Evolutionary conservation across 495 filamentous ascomycete genomes (phyloP), one percentile per base, ranked within the genome.

Genomic region (Penicillium diatomitis): DNA sequence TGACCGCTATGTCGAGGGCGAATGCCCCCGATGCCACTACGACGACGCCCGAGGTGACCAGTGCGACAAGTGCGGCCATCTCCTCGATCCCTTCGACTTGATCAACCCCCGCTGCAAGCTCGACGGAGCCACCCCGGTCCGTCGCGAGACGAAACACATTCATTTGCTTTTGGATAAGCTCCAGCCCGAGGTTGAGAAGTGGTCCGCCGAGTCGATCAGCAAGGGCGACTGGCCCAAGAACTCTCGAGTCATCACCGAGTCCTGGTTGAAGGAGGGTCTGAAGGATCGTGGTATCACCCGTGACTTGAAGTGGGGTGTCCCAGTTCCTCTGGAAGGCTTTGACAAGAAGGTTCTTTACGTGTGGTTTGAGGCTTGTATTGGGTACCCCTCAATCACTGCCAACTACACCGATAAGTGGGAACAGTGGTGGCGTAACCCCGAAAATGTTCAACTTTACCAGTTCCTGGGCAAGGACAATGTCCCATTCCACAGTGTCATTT

Each of bases 381-480:
- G 92, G 7, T 98, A 98, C 62, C 81, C 87, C 4, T 95, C 89
- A 0, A 98, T 98, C 54, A 97, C 92, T 5, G 88, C 87, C 47
- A 90, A 84, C 54, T 96, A 92, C 65, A 96, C 90, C 4, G 75
- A 86, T 29, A 62, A 95, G 44, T 98, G 92, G 92, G 83, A 95
- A 71, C 72, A 83, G 48, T 98, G 92, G 92, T 98, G 92, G 92
- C 82, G 83, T 54, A 83, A 95, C 65, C 87, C 88, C 5, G 82
- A 91, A 27, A 73, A 95, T 36, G 91, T 96, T 33, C 79, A 84
- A 60, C 80, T 98, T 4, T 96, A 92, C 65, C 92, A 98, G 66
- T 97, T 97, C 77, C 84, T 97, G 81, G 91, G 91, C 65, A 97
- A 97, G 68, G 91, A 97, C 71, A 97, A 97, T 53, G 88, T 95